These are phyloP conservation scores for Metschnikowia baotianmanensis DNA, from an alignment of 805 yeast genomes.

Conservation along the genomic window DNA sequence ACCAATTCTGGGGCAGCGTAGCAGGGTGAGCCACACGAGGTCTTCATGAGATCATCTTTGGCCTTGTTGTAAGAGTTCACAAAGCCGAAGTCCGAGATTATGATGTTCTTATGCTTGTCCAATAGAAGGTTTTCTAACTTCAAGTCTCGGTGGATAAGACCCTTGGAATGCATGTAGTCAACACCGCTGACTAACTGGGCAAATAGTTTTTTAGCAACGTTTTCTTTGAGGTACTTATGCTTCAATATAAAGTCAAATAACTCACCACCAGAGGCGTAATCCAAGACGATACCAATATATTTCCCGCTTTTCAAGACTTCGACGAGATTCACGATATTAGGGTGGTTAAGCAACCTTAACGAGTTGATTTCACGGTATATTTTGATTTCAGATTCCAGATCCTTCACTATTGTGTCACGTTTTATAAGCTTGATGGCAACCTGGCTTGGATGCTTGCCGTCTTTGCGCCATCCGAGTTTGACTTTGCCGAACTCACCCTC, in stretches of 20 bases:
- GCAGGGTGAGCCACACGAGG: slow-evolving; percentile 97
- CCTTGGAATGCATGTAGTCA: slow-evolving; percentile 80
- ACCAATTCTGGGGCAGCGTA: slow-evolving; percentile 98
- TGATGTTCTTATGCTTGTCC: slow-evolving; percentile 82
- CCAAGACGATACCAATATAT: slow-evolving; percentile 93
- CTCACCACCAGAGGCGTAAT: slow-evolving; percentile 97
- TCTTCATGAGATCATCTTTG: slow-evolving; percentile 77
- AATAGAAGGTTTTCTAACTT: slow-evolving; percentile 71
- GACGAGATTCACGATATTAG: slow-evolving; percentile 87
- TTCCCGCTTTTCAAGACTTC: slow-evolving; percentile 93
- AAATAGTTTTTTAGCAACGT: slow-evolving; percentile 80
- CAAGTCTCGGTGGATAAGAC: slow-evolving; percentile 75
- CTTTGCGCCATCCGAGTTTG: slow-evolving; percentile 92
- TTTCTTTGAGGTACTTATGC: slow-evolving; percentile 83
- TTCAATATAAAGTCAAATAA: slow-evolving; percentile 88
- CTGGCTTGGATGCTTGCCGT: slow-evolving; percentile 72
- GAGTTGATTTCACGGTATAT: slow-evolving; percentile 93
- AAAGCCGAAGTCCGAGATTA: slow-evolving; percentile 91
- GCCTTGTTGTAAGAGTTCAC: slow-evolving; percentile 75
- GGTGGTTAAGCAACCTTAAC: slow-evolving; percentile 80
- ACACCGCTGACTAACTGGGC: slow-evolving; percentile 95
- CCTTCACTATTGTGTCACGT: slow-evolving; percentile 83
- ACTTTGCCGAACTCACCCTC: slow-evolving; percentile 99
- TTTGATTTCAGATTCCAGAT: slow-evolving; percentile 82
- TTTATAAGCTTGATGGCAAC: slow-evolving; percentile 92